Percentiles rank a stretch among this genome's conserved stretches.
Evolutionary conservation across 306 rosid species (phyloP).

Genomic region (Castanea mollissima): DNA sequence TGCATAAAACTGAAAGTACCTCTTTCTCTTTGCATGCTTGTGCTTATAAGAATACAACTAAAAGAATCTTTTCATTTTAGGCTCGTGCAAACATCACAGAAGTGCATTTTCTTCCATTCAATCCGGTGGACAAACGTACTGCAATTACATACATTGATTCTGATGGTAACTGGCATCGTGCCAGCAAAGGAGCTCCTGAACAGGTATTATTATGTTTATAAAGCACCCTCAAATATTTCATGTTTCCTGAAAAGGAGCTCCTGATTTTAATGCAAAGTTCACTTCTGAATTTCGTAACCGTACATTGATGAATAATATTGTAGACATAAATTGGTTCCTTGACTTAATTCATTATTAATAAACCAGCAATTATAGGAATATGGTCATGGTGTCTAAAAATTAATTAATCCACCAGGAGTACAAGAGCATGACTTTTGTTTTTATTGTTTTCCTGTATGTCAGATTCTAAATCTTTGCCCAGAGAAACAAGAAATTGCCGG

Average conservation of each 20-base stretch:
- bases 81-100: constrained; percentile 77
- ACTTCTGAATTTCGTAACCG: not conserved
- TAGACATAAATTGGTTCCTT: not conserved
- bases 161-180: constrained; percentile 66
- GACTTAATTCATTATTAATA: not conserved
- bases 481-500: constrained; percentile 64
- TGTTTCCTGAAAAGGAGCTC: not conserved
- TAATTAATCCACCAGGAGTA: constrained; percentile 5
- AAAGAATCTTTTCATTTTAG: constrained; percentile 29
- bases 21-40: constrained; percentile 10
- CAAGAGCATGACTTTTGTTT: constrained; percentile 24
- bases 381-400: constrained; percentile 4
- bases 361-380: not conserved
- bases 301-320: not conserved
- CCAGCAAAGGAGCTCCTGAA: constrained; percentile 93
- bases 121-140: constrained; percentile 89
- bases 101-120: constrained; percentile 86
- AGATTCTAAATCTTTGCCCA: constrained; percentile 68
- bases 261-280: not conserved
- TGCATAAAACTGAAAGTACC: constrained; percentile 4
- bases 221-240: constrained; percentile 5
- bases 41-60: constrained; percentile 17
- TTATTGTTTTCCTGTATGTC: constrained; percentile 21
- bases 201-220: constrained; percentile 48
- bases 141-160: constrained; percentile 72